Evolutionary conservation across 495 filamentous ascomycete genomes (phyloP).

Genomic region (Jackrogersella multiformis): DNA sequence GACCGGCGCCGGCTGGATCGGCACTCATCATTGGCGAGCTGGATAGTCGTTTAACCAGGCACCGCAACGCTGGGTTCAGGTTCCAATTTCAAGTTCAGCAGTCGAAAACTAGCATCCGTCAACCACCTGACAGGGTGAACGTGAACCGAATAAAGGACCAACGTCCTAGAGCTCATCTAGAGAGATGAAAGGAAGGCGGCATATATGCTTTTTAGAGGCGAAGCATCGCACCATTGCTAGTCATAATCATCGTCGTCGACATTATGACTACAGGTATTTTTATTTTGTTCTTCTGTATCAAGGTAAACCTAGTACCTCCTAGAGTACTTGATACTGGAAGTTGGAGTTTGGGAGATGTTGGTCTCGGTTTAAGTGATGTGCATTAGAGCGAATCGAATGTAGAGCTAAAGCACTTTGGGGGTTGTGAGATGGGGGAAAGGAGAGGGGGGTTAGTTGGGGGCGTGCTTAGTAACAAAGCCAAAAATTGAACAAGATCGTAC

Average conservation of each 20-base stretch:
- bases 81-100: background rate
- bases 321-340: background rate
- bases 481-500: background rate
- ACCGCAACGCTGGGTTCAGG: slow-evolving; percentile 24
- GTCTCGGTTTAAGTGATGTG: slow-evolving; percentile 20
- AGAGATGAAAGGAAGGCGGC: slow-evolving; percentile 23
- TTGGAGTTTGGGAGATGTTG: background rate
- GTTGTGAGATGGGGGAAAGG: slow-evolving; percentile 5
- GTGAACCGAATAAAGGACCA: slow-evolving; percentile 20
- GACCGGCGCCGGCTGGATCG: slow-evolving; percentile 1
- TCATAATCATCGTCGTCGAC: slow-evolving; percentile 3
- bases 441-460: slow-evolving; percentile 22
- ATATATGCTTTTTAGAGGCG: slow-evolving; percentile 7
- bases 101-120: slow-evolving; percentile 1
- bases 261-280: background rate
- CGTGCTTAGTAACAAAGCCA: slow-evolving; percentile 14
- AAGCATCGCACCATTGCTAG: slow-evolving; percentile 14
- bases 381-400: slow-evolving; percentile 8
- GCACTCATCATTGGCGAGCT: slow-evolving; percentile 17
- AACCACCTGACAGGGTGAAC: slow-evolving; percentile 12
- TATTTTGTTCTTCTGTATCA: too few relatives aligned
- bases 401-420: background rate
- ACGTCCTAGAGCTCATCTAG: slow-evolving; percentile 4
- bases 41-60: slow-evolving; percentile 10
- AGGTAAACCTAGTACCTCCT: too few relatives aligned